Percentiles rank a stretch among this genome's conserved stretches.
These are phyloP conservation scores for Plectosphaerella plurivora DNA, from an alignment of 2,329 filamentous ascomycete genomes.

Conservation along the genomic window DNA sequence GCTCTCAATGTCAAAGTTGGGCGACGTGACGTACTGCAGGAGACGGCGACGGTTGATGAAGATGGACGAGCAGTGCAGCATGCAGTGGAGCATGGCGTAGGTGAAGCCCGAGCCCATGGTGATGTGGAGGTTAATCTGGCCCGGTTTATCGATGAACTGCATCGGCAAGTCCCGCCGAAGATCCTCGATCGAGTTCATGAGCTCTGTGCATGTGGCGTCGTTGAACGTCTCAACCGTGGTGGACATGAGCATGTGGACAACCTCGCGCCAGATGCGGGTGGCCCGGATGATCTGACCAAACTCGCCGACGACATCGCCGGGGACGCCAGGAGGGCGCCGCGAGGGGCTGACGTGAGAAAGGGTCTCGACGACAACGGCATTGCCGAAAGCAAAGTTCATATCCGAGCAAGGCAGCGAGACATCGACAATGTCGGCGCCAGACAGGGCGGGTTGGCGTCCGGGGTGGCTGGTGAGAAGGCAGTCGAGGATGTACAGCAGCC, in stretches of 20 bases:
- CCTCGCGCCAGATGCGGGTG: slow-evolving; percentile 57
- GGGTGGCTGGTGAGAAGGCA: slow-evolving; percentile 59
- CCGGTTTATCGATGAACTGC: slow-evolving; percentile 57
- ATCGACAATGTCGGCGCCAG: slow-evolving; percentile 48
- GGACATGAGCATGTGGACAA: slow-evolving; percentile 56
- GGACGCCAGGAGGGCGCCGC: slow-evolving; percentile 29
- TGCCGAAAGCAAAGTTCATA: slow-evolving; percentile 60
- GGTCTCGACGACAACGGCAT: slow-evolving; percentile 55
- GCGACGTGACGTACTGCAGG: slow-evolving; percentile 50
- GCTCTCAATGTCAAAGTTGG: slow-evolving; percentile 46
- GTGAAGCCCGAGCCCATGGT: slow-evolving; percentile 61
- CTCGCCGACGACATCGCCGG: slow-evolving; percentile 52
- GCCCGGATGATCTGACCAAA: slow-evolving; percentile 59
- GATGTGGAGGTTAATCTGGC: slow-evolving; percentile 58
- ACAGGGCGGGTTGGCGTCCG: slow-evolving; percentile 53
- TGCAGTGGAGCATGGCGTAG: slow-evolving; percentile 58
- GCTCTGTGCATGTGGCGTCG: slow-evolving; percentile 44
- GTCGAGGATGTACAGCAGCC: slow-evolving; percentile 60
- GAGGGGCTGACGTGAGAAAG: slow-evolving; percentile 36
- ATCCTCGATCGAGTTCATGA: slow-evolving; percentile 51
- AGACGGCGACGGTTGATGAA: slow-evolving; percentile 58
- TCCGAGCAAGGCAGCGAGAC: slow-evolving; percentile 55
- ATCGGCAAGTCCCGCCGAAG: slow-evolving; percentile 51
- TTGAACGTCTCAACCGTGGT: slow-evolving; percentile 47
- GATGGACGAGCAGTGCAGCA: slow-evolving; percentile 56